phyloP scores from a whole-genome alignment of 2,329 filamentous ascomycete species.

The Huntiella omanensis region DNA sequence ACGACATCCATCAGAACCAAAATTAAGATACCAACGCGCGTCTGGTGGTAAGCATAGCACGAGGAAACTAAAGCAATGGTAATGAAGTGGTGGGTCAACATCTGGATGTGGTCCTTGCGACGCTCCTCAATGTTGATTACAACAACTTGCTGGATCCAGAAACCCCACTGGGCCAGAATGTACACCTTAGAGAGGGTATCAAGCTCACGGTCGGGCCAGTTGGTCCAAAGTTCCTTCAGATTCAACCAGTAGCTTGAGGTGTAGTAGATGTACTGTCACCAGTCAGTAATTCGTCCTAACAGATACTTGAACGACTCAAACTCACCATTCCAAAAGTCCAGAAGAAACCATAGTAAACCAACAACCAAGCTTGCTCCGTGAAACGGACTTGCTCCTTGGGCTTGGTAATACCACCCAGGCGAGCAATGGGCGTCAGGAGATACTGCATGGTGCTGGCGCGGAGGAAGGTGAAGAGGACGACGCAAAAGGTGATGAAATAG shows the following conservation, averaged over 20 bases:
- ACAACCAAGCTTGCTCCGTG: constrained; percentile 84
- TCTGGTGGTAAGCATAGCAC: constrained; percentile 75
- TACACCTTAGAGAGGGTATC: constrained; percentile 66
- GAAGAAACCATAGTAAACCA: constrained; percentile 65
- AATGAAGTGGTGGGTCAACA: constrained; percentile 87
- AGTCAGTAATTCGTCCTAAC: background rate
- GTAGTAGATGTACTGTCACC: constrained; percentile 54
- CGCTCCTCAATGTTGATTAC: constrained; percentile 89
- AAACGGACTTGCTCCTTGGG: constrained; percentile 65
- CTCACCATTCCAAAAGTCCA: constrained; percentile 72
- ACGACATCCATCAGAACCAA: constrained; percentile 87
- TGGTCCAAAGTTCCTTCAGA: constrained; percentile 59
- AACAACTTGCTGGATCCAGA: constrained; percentile 86
- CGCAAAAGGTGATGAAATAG: constrained; percentile 57
- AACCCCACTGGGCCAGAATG: constrained; percentile 73
- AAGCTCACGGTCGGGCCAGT: constrained; percentile 67
- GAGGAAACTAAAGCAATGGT: constrained; percentile 64
- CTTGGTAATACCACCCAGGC: constrained; percentile 51
- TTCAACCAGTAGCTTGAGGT: constrained; percentile 63
- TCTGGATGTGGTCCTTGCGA: constrained; percentile 88
- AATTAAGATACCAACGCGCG: constrained; percentile 73
- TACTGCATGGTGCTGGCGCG: constrained; percentile 78
- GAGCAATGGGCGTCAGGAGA: constrained; percentile 59
- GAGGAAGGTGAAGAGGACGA: constrained; percentile 72
- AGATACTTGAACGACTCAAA: constrained; percentile 9